Evolutionary conservation across 2,329 filamentous ascomycete species (phyloP).

Genomic region (Diaporthe sp.): DNA sequence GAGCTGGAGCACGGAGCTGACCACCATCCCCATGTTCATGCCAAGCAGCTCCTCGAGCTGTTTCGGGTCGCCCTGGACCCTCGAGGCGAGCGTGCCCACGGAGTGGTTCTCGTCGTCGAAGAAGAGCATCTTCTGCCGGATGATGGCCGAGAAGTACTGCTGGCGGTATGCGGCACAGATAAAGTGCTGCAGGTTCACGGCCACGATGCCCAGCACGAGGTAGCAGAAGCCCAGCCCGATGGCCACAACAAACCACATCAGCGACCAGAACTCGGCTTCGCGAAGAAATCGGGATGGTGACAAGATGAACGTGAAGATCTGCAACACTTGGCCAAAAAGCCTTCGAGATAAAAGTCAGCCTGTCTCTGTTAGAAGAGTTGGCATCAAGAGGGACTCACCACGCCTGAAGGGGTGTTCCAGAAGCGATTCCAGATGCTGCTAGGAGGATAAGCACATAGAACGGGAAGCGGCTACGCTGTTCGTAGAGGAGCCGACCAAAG

Average conservation of each 20-base stretch:
- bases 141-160: constrained; percentile 72
- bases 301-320: constrained; percentile 59
- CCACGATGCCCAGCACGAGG: constrained; percentile 60
- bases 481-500: constrained; percentile 70
- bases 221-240: constrained; percentile 49
- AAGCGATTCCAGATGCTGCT: constrained; percentile 49
- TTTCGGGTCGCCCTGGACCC: constrained; percentile 69
- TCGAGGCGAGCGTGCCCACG: constrained; percentile 71
- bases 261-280: constrained; percentile 70
- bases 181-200: constrained; percentile 60
- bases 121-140: constrained; percentile 71
- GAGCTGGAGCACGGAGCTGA: constrained; percentile 75
- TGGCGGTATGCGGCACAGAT: constrained; percentile 69
- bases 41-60: constrained; percentile 75
- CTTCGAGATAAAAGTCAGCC: constrained; percentile 51
- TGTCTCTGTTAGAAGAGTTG: background rate
- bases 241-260: constrained; percentile 69
- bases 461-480: constrained; percentile 66
- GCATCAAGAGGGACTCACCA: constrained; percentile 41
- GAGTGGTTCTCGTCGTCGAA: constrained; percentile 74
- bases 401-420: constrained; percentile 41
- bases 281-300: constrained; percentile 53
- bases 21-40: constrained; percentile 73
- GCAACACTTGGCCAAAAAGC: constrained; percentile 67
- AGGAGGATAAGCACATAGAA: constrained; percentile 65